Percentiles rank a stretch among this genome's conserved stretches.
Conservation (phyloP, 164 flowering plant genomes). For the Saururus chinensis region DNA sequence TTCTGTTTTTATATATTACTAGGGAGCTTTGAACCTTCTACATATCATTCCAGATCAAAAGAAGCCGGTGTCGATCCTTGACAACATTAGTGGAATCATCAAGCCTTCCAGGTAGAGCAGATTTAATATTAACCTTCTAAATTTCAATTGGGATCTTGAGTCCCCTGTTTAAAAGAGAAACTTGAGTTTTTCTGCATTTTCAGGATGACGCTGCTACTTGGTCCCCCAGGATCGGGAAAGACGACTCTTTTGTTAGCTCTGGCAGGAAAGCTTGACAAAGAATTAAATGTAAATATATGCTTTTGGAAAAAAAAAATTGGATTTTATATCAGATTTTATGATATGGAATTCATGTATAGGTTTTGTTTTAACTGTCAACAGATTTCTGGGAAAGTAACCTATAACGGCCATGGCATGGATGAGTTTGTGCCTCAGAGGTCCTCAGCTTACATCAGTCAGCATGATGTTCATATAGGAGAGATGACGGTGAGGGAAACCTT, state of each 20-base stretch:
- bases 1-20: neutral
- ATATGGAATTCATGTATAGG: too few species aligned
- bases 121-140: too few species aligned
- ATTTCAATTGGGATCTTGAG: neutral
- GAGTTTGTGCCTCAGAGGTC: conserved; percentile 87
- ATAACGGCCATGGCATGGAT: conserved; percentile 63
- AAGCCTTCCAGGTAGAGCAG: conserved; percentile 66
- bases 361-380: conserved; percentile 6
- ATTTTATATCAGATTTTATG: neutral
- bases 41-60: conserved; percentile 8
- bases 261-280: conserved; percentile 71
- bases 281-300: conserved; percentile 1
- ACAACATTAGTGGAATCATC: conserved; percentile 70
- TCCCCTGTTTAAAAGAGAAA: neutral
- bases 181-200: neutral
- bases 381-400: conserved; percentile 73
- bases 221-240: conserved; percentile 94
- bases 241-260: conserved; percentile 76
- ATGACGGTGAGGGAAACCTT: conserved; percentile 98
- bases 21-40: conserved; percentile 8
- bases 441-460: conserved; percentile 86
- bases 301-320: neutral
- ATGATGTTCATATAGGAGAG: conserved; percentile 84
- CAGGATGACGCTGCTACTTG: conserved; percentile 79
- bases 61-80: conserved; percentile 33